Conservation (phyloP, 2,329 filamentous ascomycete genomes). For the Colletotrichum australisinense region DNA sequence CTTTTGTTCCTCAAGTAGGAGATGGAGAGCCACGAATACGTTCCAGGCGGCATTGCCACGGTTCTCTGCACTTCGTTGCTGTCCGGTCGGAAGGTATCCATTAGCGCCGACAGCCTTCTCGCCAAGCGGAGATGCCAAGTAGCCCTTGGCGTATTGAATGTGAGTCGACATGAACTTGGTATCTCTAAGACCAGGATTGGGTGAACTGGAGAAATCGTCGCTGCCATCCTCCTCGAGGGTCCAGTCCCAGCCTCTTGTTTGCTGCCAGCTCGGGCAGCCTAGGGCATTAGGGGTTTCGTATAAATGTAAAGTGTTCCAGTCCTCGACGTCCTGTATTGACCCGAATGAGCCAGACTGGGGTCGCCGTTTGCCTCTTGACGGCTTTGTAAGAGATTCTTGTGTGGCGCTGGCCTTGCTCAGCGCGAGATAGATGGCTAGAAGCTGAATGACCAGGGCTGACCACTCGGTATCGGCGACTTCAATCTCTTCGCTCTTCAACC, state of each 20-base stretch:
- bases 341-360: constrained; percentile 49
- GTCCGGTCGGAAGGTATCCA: constrained; percentile 75
- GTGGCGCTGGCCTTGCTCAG: constrained; percentile 58
- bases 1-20: constrained; percentile 91
- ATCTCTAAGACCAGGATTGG: constrained; percentile 39
- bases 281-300: constrained; percentile 60
- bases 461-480: constrained; percentile 70
- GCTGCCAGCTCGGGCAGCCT: constrained; percentile 67
- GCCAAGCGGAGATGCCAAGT: constrained; percentile 70
- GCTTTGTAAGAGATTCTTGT: not conserved
- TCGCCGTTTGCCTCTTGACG: constrained; percentile 43
- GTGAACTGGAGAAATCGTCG: constrained; percentile 44
- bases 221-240: constrained; percentile 66
- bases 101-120: constrained; percentile 60
- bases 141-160: constrained; percentile 72
- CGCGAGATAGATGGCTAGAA: constrained; percentile 73
- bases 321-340: constrained; percentile 49
- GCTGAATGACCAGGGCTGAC: constrained; percentile 73
- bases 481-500: constrained; percentile 66
- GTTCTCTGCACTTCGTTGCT: constrained; percentile 62
- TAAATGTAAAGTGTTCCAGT: constrained; percentile 61
- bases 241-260: constrained; percentile 78
- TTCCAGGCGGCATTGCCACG: constrained; percentile 73
- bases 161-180: constrained; percentile 61
- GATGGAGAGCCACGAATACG: constrained; percentile 81